phyloP scores from a whole-genome alignment of 1,284 basidiomycete species.

The Vanrija pseudolonga region DNA sequence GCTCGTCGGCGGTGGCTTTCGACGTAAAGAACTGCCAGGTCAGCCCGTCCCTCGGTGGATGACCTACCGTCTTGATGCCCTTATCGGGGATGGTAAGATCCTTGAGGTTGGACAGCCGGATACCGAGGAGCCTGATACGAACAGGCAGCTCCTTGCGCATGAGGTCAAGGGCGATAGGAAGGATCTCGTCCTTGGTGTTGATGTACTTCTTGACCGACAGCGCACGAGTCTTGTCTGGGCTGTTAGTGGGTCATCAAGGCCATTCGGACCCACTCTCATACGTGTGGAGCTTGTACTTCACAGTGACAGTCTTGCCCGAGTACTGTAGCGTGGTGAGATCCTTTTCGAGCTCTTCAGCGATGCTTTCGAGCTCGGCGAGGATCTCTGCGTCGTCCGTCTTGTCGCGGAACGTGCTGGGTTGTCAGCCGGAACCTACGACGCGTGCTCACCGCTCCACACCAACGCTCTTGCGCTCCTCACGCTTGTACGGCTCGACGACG shows the following conservation, averaged over 20 bases:
- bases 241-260: conserved; percentile 2
- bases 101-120: conserved; percentile 77
- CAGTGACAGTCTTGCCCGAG: conserved; percentile 48
- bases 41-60: not conserved
- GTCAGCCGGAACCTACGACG: not conserved
- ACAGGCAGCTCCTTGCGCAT: conserved; percentile 72
- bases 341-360: conserved; percentile 71
- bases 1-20: not conserved
- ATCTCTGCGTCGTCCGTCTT: conserved; percentile 63
- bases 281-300: conserved; percentile 50
- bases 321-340: conserved; percentile 61
- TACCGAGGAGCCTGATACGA: conserved; percentile 71
- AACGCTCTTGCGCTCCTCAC: conserved; percentile 82
- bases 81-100: conserved; percentile 56
- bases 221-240: conserved; percentile 73
- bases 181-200: conserved; percentile 70
- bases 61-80: conserved; percentile 38
- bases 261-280: conserved; percentile 35
- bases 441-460: conserved; percentile 74
- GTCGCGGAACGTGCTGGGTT: conserved; percentile 66
- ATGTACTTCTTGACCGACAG: conserved; percentile 73
- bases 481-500: conserved; percentile 64
- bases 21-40: conserved; percentile 30
- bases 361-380: conserved; percentile 68
- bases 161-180: conserved; percentile 76